These are phyloP conservation scores for Saccharum spontaneum DNA, from an alignment of 176 grass and related monocot species.

Conservation along the genomic window DNA sequence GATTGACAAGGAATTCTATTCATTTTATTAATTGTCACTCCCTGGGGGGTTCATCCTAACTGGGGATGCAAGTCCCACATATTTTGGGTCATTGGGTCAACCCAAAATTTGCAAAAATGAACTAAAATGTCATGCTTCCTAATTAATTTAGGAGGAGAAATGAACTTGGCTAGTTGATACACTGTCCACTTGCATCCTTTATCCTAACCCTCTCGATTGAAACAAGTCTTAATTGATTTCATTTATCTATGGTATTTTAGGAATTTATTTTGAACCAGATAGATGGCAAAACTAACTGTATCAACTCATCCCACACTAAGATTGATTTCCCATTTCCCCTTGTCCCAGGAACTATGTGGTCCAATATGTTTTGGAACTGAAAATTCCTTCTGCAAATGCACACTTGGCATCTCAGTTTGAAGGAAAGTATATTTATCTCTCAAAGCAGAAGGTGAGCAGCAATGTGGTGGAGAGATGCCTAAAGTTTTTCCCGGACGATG, in stretches of 20 bases:
- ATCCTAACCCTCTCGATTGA: neutral
- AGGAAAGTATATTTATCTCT: slow-evolving; percentile 75
- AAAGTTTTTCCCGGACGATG: slow-evolving; percentile 57
- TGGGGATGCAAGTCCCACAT: neutral
- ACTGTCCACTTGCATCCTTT: neutral
- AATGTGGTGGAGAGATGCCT: slow-evolving; percentile 97
- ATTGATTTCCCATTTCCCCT: neutral
- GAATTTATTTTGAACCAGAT: neutral
- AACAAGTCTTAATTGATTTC: neutral
- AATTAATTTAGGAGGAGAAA: neutral
- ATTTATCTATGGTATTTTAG: neutral
- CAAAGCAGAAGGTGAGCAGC: slow-evolving; percentile 91
- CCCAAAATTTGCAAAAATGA: neutral
- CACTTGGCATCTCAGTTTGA: slow-evolving; percentile 68
- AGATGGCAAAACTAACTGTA: neutral
- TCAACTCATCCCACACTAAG: neutral
- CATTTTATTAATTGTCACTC: neutral
- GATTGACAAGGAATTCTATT: neutral
- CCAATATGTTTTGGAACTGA: slow-evolving; percentile 67
- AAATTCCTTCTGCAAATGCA: slow-evolving; percentile 59
- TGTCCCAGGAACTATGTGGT: slow-evolving; percentile 87
- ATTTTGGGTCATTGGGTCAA: neutral
- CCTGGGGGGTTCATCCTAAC: neutral
- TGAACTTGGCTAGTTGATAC: neutral
- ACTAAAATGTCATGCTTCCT: neutral